These are phyloP conservation scores for Hanseniaspora valbyensis DNA, from an alignment of 805 yeast genomes.

Conservation along the genomic window DNA sequence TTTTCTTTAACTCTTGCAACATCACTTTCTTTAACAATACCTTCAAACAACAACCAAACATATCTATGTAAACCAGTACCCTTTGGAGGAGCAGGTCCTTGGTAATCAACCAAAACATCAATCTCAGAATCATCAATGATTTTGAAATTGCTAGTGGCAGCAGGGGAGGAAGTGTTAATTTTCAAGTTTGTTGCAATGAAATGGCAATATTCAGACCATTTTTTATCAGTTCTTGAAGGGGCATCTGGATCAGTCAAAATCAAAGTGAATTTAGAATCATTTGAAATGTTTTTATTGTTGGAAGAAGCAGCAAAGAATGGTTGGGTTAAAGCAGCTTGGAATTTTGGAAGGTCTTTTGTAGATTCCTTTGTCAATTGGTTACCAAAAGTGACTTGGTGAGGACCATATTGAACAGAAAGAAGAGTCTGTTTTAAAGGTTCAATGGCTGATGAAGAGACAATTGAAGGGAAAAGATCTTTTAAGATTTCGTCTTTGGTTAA, in stretches of 20 bases:
- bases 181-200: constrained; percentile 44
- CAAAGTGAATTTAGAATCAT: constrained; percentile 46
- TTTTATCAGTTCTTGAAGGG: constrained; percentile 68
- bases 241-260: constrained; percentile 92
- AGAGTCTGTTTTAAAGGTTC: constrained; percentile 22
- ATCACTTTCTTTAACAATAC: constrained; percentile 31
- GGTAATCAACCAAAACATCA: constrained; percentile 45
- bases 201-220: constrained; percentile 83
- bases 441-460: background rate
- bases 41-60: constrained; percentile 65
- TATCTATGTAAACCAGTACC: constrained; percentile 76
- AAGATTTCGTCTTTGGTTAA: constrained; percentile 24
- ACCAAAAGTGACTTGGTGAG: constrained; percentile 55
- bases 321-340: constrained; percentile 34
- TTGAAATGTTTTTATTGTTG: constrained; percentile 17
- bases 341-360: constrained; percentile 55
- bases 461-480: constrained; percentile 21
- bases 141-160: constrained; percentile 10
- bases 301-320: constrained; percentile 38
- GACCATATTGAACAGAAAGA: constrained; percentile 25
- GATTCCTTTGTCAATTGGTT: constrained; percentile 54
- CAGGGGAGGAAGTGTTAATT: constrained; percentile 16
- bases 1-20: constrained; percentile 21
- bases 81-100: constrained; percentile 85
- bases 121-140: constrained; percentile 18